These are phyloP conservation scores for Aspergillus cejpii DNA, from an alignment of 2,329 filamentous ascomycete species.

Conservation along the genomic window DNA sequence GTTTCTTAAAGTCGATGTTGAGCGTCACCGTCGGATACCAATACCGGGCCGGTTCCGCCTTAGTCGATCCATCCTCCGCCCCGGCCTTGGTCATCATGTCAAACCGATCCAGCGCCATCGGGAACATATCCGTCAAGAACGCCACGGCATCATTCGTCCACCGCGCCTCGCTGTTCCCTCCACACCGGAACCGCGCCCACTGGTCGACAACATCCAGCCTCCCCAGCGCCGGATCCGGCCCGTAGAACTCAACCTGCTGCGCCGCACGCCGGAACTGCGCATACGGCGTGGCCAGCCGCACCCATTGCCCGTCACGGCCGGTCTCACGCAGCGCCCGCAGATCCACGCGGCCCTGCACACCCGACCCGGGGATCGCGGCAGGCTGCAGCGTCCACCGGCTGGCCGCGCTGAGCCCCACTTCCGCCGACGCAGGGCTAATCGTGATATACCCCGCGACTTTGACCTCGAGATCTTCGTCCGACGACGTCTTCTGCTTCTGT, in stretches of 20 bases:
- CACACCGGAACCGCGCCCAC: constrained; percentile 59
- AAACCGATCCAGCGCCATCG: constrained; percentile 55
- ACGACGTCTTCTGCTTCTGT: constrained; percentile 20
- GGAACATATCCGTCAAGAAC: constrained; percentile 63
- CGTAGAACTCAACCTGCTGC: constrained; percentile 46
- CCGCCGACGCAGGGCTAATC: constrained; percentile 54
- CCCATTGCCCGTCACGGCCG: constrained; percentile 26
- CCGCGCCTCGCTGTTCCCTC: constrained; percentile 39
- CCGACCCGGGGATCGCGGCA: constrained; percentile 34
- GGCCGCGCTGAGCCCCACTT: constrained; percentile 51
- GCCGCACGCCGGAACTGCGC: constrained; percentile 44
- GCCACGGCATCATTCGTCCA: constrained; percentile 61
- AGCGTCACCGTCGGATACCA: constrained; percentile 74
- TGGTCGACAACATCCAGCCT: constrained; percentile 48
- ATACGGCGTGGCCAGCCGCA: constrained; percentile 22
- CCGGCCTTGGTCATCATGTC: constrained; percentile 27
- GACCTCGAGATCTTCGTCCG: constrained; percentile 42
- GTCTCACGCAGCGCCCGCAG: constrained; percentile 15
- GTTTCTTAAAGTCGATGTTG: constrained; percentile 71
- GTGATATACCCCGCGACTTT: constrained; percentile 61
- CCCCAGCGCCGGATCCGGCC: constrained; percentile 21
- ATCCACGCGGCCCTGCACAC: constrained; percentile 28
- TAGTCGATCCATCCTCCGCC: constrained; percentile 21
- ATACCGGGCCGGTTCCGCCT: constrained; percentile 39
- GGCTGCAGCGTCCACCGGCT: constrained; percentile 52